Base-by-base conservation (phyloP, 345 rosid genomes). In the Gossypium thurberi region DNA sequence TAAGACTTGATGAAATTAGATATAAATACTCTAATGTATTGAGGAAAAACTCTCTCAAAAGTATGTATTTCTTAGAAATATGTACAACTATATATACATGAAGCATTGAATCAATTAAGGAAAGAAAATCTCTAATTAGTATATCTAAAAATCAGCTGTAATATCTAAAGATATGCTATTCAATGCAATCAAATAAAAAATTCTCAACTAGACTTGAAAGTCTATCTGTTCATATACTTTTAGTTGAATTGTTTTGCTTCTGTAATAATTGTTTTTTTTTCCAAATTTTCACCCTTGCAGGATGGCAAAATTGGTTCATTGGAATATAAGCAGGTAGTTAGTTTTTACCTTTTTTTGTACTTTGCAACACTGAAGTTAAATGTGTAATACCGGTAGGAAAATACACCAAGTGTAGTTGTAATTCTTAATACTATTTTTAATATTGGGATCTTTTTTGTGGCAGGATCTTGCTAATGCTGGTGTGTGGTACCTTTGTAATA, bases 241-340 rank as follows among this genome's bases (percentile, higher is more conserved):
- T 65, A 12, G 62, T 10, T 74, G 47, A 46, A 73, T 17, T n/a
- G 53, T 74, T 14, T 55, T 10, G 18, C 74, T 50, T 77, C 62
- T 57, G 15, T 73, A 42, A 70, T 78, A 68, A 74, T 65, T 73
- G 65, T 56, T 57, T 47, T 15, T 56, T 10, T 37, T 56, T 62
- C 48, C 26, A 13, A 15, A 18, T 47, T 52, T 62, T 40, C 12
- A 9, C 65, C 48, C 59, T 82, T 82, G 78, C 96, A 94, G 98
- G 98, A 85, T 85, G 91, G 91, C 23, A 90, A 85, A 85, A 76
- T 94, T 69, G 88, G 78, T 72, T 81, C 90, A 58, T 77, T 94
- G 87, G 94, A 86, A 73, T 81, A 81, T 82, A 91, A 94, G 79
- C 98, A 94, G 97, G 98, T 93, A 81, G 78, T 62, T 63, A 40